A percentile compares a stretch with the other conserved stretches of the same genome.
These are phyloP conservation scores for Xylaria grammica DNA, from an alignment of 495 filamentous ascomycete genomes.

Conservation along the genomic window DNA sequence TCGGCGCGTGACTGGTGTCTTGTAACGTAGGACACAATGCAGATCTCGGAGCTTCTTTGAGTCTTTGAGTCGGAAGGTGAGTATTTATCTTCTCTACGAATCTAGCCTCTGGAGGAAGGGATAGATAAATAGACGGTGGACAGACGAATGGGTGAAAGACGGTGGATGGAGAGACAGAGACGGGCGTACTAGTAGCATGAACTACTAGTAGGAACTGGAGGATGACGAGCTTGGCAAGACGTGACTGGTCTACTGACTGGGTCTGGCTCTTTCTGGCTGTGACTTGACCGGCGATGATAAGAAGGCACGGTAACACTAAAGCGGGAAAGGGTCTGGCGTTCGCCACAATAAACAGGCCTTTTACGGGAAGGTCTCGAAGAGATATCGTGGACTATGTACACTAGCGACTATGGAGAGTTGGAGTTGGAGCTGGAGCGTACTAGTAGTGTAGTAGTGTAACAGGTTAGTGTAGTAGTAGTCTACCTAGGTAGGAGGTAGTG, in stretches of 20 bases:
- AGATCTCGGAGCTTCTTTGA: not conserved
- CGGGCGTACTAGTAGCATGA: no score
- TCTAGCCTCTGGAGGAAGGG: not conserved
- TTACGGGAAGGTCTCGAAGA: not conserved
- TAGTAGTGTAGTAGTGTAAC: no score
- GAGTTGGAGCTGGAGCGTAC: no score
- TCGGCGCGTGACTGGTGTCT: constrained; percentile 1
- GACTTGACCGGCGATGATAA: not conserved
- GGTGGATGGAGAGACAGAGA: not conserved
- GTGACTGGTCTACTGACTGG: no score
- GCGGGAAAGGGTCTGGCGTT: not conserved
- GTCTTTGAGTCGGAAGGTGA: not conserved
- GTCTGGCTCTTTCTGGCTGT: no score
- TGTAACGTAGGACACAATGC: not conserved
- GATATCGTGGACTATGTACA: no score
- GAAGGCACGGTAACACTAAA: not conserved
- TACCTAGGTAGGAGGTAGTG: not conserved
- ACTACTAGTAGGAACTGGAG: no score
- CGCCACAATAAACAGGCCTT: no score
- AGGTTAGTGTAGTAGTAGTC: no score
- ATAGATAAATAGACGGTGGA: not conserved
- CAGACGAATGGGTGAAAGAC: no score
- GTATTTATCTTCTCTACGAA: not conserved
- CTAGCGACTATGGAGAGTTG: no score
- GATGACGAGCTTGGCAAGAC: no score